Percentiles rank a stretch among this genome's conserved stretches.
These are phyloP conservation scores for Trichoderma semiorbis DNA, from an alignment of 2,329 filamentous ascomycete genomes.

Conservation along the genomic window DNA sequence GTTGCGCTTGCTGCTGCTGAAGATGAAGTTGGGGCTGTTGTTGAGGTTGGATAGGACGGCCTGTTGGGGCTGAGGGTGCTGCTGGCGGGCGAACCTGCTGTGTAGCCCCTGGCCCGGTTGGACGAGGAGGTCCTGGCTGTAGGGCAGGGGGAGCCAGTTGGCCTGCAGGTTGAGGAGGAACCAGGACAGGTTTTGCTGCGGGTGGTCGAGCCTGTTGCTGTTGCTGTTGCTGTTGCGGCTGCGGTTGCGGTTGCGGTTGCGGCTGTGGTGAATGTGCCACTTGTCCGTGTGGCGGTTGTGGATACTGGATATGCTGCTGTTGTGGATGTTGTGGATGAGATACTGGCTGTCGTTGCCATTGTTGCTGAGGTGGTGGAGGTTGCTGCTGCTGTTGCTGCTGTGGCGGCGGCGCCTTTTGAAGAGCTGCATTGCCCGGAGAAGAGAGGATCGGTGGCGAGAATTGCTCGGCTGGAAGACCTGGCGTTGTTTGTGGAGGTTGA, in stretches of 20 bases:
- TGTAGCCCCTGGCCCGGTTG: constrained; percentile 23
- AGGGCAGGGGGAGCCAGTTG: constrained; percentile 34
- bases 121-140: constrained; percentile 33
- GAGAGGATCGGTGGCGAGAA: constrained; percentile 24
- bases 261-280: constrained; percentile 23
- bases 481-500: constrained; percentile 32
- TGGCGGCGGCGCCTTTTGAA: constrained; percentile 24
- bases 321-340: constrained; percentile 22
- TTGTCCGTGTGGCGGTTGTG: constrained; percentile 20
- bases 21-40: constrained; percentile 23
- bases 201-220: constrained; percentile 25
- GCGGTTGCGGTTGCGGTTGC: not conserved
- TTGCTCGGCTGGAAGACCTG: constrained; percentile 27
- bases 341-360: constrained; percentile 21
- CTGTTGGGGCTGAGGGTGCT: constrained; percentile 34
- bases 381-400: constrained; percentile 24
- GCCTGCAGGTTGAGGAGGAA: constrained; percentile 35
- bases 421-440: constrained; percentile 23
- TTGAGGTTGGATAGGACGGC: constrained; percentile 32
- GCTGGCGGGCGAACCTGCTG: constrained; percentile 31
- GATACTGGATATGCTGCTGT: constrained; percentile 22
- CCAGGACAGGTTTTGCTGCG: constrained; percentile 31
- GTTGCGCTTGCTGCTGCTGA: constrained; percentile 18
- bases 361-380: constrained; percentile 22
- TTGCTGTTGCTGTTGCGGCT: too few species aligned